Base-by-base conservation (phyloP, 208 protist species). In the Herpetomonas muscarum region DNA sequence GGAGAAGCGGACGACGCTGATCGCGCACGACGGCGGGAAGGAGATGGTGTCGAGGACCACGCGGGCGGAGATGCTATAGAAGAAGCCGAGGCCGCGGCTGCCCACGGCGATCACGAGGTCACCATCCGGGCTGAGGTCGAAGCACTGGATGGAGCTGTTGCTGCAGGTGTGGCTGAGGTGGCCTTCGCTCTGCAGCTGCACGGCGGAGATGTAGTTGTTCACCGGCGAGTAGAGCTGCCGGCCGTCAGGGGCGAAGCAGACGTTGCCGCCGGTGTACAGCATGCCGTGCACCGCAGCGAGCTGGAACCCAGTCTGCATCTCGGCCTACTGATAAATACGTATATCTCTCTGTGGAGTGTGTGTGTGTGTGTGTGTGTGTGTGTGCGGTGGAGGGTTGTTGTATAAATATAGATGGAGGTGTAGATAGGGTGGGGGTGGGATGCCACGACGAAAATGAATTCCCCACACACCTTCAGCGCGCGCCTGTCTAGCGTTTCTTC, bases 201-300 rank as follows among this genome's bases (percentile, higher is more conserved):
- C 70, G 21, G 76, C 56, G 30, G 83, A 88, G 45, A 96, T 65
- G 62, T 93, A 90, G 67, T 93, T 96, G 68, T 92, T 81, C 0
- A 96, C 89, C 4, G 89, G 89, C 7, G 85, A 92, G 73, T 89
- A 91, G 32, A 96, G 76, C 57, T 81, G 74, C 21, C 72, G 60
- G 39, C 84, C 89, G 44, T 93, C 89, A 2, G 83, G 85, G 13
- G 79, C 76, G 67, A 96, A 96, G 57, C 50, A 61, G 34, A 96
- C 76, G 70, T 96, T 96, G 59, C 89, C 89, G 36, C 89, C 89
- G 28, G 89, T 96, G 76, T 96, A 96, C 22, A 96, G 76, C 89
- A 92, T 96, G 67, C 89, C 89, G 69, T 93, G 89, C 63, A 96
- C 89, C 29, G 89, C 79, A 2, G 85, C 89, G 17, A 96, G 71